Base-by-base conservation (phyloP, 1,284 basidiomycete genomes). In the Naganishia sp. region DNA sequence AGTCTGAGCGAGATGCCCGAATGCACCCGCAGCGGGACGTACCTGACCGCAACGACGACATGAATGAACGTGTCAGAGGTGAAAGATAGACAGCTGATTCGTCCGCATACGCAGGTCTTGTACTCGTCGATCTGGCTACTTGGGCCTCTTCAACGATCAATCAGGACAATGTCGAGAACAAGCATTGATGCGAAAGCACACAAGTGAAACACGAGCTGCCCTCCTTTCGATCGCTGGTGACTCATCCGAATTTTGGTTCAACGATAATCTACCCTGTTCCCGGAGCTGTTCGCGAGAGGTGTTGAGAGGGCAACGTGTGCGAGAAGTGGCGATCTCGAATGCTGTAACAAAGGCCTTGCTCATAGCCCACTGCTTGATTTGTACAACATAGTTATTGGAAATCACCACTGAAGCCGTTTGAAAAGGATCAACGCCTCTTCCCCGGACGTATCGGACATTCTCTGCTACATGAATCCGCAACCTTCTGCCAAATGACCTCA, bases 11-110 rank as follows among this genome's bases (percentile, higher is more conserved):
- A 4, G 25, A 49, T 25, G 5, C 9, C 45, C 47, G 2, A 25
- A 52, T 25, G 7, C 18, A 51, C 25, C 2, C 10, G 10, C 6
- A 32, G 9, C 7, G 18, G 11, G n/a, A 41, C 52, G n/a, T 41
- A 54, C 52, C 52, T 54, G 52, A 41, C 17, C 35, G 31, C 10
- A 31, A 13, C 18, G 35, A 54, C 35, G 52, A 39, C 52, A 54
- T 54, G 17, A 11, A 35, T 23, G n/a, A 39, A 39, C 10, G 10
- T 39, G 13, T 39, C 35, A 39, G 35, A 39, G 35, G 13, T 10
- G 35, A 9, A 13, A 39, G 35, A 39, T 39, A 39, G 13, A 39
- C 13, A 13, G 35, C 35, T 39, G 35, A 13, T 6, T 39, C 35
- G 35, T 39, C 3, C 13, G 7, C 35, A 13, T 39, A 13, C 13